Evolutionary conservation across 129 eudicot species (phyloP).

Genomic region (Centrapalus pauciflorus): DNA sequence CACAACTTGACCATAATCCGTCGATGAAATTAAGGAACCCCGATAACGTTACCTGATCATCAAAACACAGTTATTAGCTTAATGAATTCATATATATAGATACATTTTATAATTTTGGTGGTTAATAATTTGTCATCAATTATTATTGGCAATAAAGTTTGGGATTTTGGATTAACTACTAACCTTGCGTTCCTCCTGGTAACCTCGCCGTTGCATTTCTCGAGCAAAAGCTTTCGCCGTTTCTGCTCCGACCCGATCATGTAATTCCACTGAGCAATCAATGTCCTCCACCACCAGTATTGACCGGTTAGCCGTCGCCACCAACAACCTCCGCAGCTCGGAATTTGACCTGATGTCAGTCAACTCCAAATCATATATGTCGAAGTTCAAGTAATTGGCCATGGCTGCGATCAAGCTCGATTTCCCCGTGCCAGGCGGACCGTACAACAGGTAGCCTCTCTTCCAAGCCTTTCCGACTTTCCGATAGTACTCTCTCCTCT

Average conservation of each 20-base stretch:
- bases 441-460: constrained; percentile 34
- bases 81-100: no score
- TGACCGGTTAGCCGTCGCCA: constrained; percentile 57
- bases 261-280: constrained; percentile 60
- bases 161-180: background rate
- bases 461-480: constrained; percentile 42
- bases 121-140: background rate
- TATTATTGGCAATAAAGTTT: background rate
- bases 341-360: constrained; percentile 42
- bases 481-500: constrained; percentile 25
- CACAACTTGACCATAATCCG: constrained; percentile 42
- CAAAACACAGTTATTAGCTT: background rate
- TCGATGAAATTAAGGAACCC: constrained; percentile 36
- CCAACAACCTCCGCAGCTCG: constrained; percentile 45
- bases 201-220: background rate
- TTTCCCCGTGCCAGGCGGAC: constrained; percentile 40
- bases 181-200: constrained; percentile 6
- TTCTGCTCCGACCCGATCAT: constrained; percentile 16
- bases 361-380: constrained; percentile 59
- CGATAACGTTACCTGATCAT: constrained; percentile 17
- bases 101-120: no score
- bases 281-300: constrained; percentile 73
- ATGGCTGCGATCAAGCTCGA: constrained; percentile 38
- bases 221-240: background rate
- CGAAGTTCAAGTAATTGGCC: constrained; percentile 29